Conservation (phyloP, 2,329 filamentous ascomycete species). For the Sporothrix brasiliensis region DNA sequence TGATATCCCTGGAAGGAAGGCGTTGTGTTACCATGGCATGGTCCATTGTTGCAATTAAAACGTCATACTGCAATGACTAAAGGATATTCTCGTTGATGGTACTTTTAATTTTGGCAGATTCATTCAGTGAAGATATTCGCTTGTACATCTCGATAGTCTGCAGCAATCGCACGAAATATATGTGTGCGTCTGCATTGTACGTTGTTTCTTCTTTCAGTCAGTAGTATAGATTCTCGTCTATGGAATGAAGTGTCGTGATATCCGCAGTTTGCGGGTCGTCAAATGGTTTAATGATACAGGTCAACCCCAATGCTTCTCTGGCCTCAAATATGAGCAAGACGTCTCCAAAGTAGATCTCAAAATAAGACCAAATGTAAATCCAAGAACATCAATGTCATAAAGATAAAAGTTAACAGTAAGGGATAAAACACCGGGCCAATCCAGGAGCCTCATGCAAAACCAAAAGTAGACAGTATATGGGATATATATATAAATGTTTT, state of each 20-base stretch:
- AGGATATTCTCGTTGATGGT: no score
- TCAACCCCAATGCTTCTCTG: not conserved
- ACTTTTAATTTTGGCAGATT: no score
- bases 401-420: not conserved
- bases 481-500: not conserved
- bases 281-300: conserved; percentile 13
- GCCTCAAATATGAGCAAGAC: conserved; percentile 13
- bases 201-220: not conserved
- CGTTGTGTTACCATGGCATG: no score
- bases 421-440: conserved; percentile 1
- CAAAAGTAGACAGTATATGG: conserved; percentile 6
- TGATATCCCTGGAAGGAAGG: not conserved
- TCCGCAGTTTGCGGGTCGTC: not conserved
- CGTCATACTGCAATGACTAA: not conserved
- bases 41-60: no score
- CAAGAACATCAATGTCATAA: not conserved
- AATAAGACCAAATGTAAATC: not conserved
- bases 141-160: no score
- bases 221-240: conserved; percentile 13
- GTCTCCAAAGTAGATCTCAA: not conserved
- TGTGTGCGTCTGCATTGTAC: not conserved
- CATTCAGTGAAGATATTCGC: not conserved
- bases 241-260: not conserved
- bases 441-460: conserved; percentile 13
- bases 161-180: not conserved